phyloP scores from a whole-genome alignment of 2,329 filamentous ascomycete genomes.

The Ophiostoma tasmaniense region DNA sequence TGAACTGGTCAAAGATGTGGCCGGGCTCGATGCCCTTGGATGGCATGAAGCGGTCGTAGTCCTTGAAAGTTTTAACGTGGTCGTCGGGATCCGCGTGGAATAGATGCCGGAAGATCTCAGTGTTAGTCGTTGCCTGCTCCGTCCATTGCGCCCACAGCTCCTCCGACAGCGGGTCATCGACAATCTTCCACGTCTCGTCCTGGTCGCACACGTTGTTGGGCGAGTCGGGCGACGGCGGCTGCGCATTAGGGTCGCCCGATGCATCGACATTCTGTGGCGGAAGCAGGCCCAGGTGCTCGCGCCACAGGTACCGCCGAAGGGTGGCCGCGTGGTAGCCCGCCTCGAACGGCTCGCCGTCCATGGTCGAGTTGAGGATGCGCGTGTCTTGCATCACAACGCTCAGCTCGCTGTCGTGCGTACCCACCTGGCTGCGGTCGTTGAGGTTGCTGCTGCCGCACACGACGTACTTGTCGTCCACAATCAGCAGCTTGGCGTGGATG shows the following conservation, averaged over 20 bases:
- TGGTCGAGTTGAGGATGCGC: conserved; percentile 58
- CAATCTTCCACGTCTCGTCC: conserved; percentile 55
- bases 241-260: conserved; percentile 64
- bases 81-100: conserved; percentile 89
- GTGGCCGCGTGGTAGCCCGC: conserved; percentile 71
- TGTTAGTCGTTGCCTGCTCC: conserved; percentile 59
- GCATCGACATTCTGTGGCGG: conserved; percentile 61
- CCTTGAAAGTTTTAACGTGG: conserved; percentile 76
- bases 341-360: conserved; percentile 68
- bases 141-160: conserved; percentile 64
- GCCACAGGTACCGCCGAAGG: conserved; percentile 76
- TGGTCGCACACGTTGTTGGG: conserved; percentile 55
- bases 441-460: conserved; percentile 84
- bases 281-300: conserved; percentile 82
- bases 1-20: conserved; percentile 75
- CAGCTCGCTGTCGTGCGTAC: conserved; percentile 84
- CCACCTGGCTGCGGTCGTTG: conserved; percentile 83
- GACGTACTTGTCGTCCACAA: conserved; percentile 77
- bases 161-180: conserved; percentile 62
- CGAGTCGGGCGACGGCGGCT: conserved; percentile 57
- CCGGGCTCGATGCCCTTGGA: conserved; percentile 66
- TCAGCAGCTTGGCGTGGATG: conserved; percentile 83
- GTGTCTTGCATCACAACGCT: conserved; percentile 85
- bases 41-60: conserved; percentile 74
- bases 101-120: conserved; percentile 64